These are phyloP conservation scores for Aspergillus carbonarius DNA, from an alignment of 2,329 filamentous ascomycete species.

Conservation along the genomic window DNA sequence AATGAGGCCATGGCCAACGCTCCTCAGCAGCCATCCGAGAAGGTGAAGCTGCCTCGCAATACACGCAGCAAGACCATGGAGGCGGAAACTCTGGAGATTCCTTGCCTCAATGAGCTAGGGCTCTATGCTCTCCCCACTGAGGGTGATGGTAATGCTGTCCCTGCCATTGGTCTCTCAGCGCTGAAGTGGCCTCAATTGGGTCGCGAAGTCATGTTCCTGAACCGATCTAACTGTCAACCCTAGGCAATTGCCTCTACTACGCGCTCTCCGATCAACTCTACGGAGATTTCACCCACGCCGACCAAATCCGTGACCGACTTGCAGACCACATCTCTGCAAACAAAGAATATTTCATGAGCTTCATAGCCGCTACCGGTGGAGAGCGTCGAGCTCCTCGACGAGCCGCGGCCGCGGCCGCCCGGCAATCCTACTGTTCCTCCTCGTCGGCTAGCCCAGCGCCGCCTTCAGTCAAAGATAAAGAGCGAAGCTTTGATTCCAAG, in stretches of 20 bases:
- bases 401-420: slow-evolving; percentile 39
- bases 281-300: slow-evolving; percentile 58
- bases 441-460: slow-evolving; percentile 44
- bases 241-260: slow-evolving; percentile 70
- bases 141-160: slow-evolving; percentile 58
- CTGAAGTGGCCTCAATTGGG: slow-evolving; percentile 9
- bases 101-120: slow-evolving; percentile 53
- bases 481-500: slow-evolving; percentile 59
- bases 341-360: slow-evolving; percentile 63
- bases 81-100: slow-evolving; percentile 37
- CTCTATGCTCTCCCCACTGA: slow-evolving; percentile 60
- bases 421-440: slow-evolving; percentile 51
- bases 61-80: slow-evolving; percentile 22
- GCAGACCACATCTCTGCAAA: slow-evolving; percentile 63
- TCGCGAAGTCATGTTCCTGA: not conserved
- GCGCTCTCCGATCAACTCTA: slow-evolving; percentile 67
- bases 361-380: slow-evolving; percentile 58
- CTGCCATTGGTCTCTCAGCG: slow-evolving; percentile 15
- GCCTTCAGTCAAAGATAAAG: slow-evolving; percentile 53
- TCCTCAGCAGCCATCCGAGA: slow-evolving; percentile 14
- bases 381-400: slow-evolving; percentile 60
- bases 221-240: slow-evolving; percentile 23
- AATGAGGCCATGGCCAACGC: slow-evolving; percentile 16
- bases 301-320: slow-evolving; percentile 58
- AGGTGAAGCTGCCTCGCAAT: slow-evolving; percentile 7